Conservation (phyloP, 1,139 yeast genomes). For the Nakaseomyces glabratus region DNA sequence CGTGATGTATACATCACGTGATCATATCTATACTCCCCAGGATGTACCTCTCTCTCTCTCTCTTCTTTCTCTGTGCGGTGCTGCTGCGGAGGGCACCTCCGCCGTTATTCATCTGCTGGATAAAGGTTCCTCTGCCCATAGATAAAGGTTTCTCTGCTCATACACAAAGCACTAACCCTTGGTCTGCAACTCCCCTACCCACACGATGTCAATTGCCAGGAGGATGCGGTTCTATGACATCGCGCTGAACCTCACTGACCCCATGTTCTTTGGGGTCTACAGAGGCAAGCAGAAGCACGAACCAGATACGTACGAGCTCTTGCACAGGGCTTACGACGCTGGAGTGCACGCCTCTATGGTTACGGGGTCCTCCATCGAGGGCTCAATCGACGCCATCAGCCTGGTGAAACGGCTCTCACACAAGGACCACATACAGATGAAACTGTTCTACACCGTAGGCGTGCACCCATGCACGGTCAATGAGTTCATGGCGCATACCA, state of each 20-base stretch:
- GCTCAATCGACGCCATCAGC: slow-evolving; percentile 42
- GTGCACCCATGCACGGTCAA: slow-evolving; percentile 89
- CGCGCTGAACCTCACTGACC: slow-evolving; percentile 82
- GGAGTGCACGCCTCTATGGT: slow-evolving; percentile 64
- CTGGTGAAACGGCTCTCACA: neutral
- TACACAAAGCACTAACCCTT: too few relatives aligned
- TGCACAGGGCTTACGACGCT: slow-evolving; percentile 55
- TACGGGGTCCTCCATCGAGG: slow-evolving; percentile 72
- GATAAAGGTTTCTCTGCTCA: too few relatives aligned
- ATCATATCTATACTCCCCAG: too few relatives aligned
- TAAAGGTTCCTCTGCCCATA: too few relatives aligned
- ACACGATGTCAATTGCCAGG: neutral
- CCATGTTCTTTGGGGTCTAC: slow-evolving; percentile 77
- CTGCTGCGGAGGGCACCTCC: too few relatives aligned
- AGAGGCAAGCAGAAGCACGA: slow-evolving; percentile 61
- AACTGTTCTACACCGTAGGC: slow-evolving; percentile 67
- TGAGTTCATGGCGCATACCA: slow-evolving; percentile 38
- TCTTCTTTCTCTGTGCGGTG: too few relatives aligned
- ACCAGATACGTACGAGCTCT: slow-evolving; percentile 54
- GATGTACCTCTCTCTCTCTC: too few relatives aligned
- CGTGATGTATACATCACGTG: too few relatives aligned
- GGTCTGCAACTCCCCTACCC: too few relatives aligned
- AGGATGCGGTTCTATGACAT: slow-evolving; percentile 30
- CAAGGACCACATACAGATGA: slow-evolving; percentile 33
- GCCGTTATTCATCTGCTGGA: too few relatives aligned